phyloP scores from a whole-genome alignment of 2,329 filamentous ascomycete species.

The Trichoderma koningii region DNA sequence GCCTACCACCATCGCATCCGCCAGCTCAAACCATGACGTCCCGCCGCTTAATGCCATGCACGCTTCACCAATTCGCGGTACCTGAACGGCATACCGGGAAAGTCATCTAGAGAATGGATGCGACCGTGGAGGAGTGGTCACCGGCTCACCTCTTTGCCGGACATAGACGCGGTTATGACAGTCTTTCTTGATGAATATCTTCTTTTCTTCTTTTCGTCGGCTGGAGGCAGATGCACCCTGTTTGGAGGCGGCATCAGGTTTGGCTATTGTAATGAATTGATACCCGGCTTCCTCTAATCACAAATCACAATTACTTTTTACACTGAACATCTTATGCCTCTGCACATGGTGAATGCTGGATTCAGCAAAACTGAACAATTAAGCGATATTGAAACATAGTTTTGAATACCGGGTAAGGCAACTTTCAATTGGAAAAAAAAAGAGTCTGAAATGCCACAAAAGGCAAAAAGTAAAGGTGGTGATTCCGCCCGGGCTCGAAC shows the following conservation, averaged over 20 bases:
- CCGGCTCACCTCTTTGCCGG: constrained; percentile 15
- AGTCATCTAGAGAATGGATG: constrained; percentile 11
- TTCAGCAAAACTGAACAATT: background rate
- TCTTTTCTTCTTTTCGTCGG: constrained; percentile 13
- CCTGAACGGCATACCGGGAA: background rate
- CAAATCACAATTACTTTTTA: constrained; percentile 19
- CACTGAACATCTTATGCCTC: background rate
- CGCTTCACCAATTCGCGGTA: background rate
- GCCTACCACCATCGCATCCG: background rate
- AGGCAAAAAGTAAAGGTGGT: constrained; percentile 17
- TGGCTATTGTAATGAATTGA: constrained; percentile 29
- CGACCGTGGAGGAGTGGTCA: background rate
- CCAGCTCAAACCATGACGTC: constrained; percentile 15
- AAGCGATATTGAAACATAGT: background rate
- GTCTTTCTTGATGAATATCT: constrained; percentile 16
- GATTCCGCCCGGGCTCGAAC: constrained; percentile 29
- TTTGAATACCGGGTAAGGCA: no score
- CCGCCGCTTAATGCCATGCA: background rate
- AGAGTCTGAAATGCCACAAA: background rate
- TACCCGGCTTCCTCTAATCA: constrained; percentile 27
- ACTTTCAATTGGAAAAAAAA: background rate
- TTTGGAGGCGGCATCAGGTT: constrained; percentile 19
- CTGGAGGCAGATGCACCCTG: constrained; percentile 22
- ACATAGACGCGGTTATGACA: constrained; percentile 21
- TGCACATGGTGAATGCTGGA: background rate